Conservation (phyloP, 169 alveolate species). For the Cyclospora cayetanensis region DNA sequence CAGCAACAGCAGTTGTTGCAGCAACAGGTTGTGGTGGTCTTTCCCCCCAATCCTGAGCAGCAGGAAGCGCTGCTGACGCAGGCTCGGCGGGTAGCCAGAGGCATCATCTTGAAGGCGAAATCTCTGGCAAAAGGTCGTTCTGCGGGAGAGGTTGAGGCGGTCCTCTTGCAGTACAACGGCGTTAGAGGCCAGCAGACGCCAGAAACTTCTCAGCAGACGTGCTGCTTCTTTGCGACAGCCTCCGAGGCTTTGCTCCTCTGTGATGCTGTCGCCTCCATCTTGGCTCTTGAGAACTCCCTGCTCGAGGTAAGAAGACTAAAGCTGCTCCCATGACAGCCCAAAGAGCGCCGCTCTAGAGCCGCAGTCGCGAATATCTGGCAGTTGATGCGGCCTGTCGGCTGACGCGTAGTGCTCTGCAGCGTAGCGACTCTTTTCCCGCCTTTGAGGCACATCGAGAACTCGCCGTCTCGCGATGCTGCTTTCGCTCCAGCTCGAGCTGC, state of each 20-base stretch:
- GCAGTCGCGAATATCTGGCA: no score
- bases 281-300: background rate
- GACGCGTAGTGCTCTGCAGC: background rate
- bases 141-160: background rate
- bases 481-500: constrained; percentile 21
- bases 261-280: background rate
- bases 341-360: no score
- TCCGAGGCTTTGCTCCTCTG: background rate
- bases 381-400: background rate
- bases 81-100: background rate
- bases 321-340: no score
- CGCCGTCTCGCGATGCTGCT: no score
- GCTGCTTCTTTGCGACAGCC: background rate
- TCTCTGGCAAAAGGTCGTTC: background rate
- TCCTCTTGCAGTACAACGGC: background rate
- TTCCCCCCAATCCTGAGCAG: background rate
- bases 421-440: no score
- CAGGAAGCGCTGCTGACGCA: background rate
- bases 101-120: background rate
- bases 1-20: background rate
- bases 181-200: background rate
- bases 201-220: background rate
- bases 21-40: no score
- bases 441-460: background rate
- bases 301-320: constrained; percentile 7